Conservation (phyloP, 768 basidiomycete genomes). For the Solioccasus polychromus region DNA sequence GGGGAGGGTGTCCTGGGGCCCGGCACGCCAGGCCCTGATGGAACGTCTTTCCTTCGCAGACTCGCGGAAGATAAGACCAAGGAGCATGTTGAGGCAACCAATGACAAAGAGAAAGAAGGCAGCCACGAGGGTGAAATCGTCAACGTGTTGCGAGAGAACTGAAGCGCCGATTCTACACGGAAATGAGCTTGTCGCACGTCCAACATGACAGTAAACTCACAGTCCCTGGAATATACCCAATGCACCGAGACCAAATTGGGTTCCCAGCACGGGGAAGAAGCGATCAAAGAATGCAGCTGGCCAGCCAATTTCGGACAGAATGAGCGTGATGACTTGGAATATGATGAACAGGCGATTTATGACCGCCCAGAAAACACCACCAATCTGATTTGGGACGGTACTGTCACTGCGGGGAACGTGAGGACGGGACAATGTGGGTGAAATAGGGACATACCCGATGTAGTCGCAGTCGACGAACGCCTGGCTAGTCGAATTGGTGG, state of each 20-base stretch:
- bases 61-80: slow-evolving; percentile 70
- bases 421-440: slow-evolving; percentile 1
- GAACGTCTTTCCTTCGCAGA: slow-evolving; percentile 60
- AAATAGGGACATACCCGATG: slow-evolving; percentile 54
- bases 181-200: slow-evolving; percentile 7
- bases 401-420: slow-evolving; percentile 47
- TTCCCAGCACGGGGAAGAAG: slow-evolving; percentile 85
- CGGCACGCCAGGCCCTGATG: slow-evolving; percentile 60
- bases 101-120: slow-evolving; percentile 91
- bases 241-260: slow-evolving; percentile 80
- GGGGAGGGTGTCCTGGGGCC: slow-evolving; percentile 50
- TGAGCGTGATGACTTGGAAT: slow-evolving; percentile 75
- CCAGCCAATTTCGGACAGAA: slow-evolving; percentile 82
- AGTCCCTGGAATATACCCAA: slow-evolving; percentile 86
- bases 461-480: slow-evolving; percentile 64
- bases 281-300: slow-evolving; percentile 75
- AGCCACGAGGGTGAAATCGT: slow-evolving; percentile 85
- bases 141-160: slow-evolving; percentile 75
- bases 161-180: slow-evolving; percentile 59
- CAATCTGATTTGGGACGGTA: slow-evolving; percentile 89
- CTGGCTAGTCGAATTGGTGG: slow-evolving; percentile 29
- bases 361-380: slow-evolving; percentile 90
- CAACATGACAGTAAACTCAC: slow-evolving; percentile 39
- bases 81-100: slow-evolving; percentile 84
- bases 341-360: slow-evolving; percentile 85